Percentiles rank a stretch among this genome's conserved stretches.
Conservation (phyloP, 2,329 filamentous ascomycete genomes). For the Phialemoniopsis sp. region DNA sequence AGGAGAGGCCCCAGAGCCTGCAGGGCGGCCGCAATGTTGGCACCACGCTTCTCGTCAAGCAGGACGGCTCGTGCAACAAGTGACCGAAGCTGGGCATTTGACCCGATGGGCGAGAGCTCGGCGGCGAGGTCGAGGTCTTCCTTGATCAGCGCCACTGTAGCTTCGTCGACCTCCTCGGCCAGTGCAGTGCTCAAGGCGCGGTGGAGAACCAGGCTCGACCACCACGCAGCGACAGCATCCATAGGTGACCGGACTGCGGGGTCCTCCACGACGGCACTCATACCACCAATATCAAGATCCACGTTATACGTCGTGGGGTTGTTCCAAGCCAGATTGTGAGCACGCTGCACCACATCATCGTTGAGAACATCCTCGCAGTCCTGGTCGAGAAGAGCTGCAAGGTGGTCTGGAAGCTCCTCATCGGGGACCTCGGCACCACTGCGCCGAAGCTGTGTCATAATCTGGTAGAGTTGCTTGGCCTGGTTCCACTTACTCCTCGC, state of each 20-base stretch:
- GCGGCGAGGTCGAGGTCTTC: constrained; percentile 64
- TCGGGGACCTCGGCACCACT: constrained; percentile 33
- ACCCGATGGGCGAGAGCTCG: constrained; percentile 72
- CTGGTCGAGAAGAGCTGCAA: constrained; percentile 70
- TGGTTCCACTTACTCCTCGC: constrained; percentile 78
- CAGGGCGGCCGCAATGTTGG: constrained; percentile 52
- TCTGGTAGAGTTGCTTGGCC: constrained; percentile 61
- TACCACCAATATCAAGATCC: constrained; percentile 60
- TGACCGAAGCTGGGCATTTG: constrained; percentile 61
- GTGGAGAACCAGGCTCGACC: constrained; percentile 71
- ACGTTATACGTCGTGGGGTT: constrained; percentile 66
- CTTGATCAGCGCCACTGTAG: constrained; percentile 6
- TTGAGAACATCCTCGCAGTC: constrained; percentile 81
- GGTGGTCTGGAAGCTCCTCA: constrained; percentile 70
- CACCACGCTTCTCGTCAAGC: constrained; percentile 46
- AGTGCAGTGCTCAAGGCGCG: constrained; percentile 63
- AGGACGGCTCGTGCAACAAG: constrained; percentile 56
- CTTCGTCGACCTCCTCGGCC: constrained; percentile 27
- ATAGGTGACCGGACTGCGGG: constrained; percentile 79
- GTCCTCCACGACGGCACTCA: constrained; percentile 83
- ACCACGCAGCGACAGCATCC: constrained; percentile 90
- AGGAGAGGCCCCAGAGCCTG: constrained; percentile 42
- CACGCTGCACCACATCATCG: constrained; percentile 73
- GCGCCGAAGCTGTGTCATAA: constrained; percentile 37
- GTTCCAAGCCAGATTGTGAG: constrained; percentile 89